Evolutionary conservation across 2,329 filamentous ascomycete species (phyloP).

Genomic region (Fusarium sp.): DNA sequence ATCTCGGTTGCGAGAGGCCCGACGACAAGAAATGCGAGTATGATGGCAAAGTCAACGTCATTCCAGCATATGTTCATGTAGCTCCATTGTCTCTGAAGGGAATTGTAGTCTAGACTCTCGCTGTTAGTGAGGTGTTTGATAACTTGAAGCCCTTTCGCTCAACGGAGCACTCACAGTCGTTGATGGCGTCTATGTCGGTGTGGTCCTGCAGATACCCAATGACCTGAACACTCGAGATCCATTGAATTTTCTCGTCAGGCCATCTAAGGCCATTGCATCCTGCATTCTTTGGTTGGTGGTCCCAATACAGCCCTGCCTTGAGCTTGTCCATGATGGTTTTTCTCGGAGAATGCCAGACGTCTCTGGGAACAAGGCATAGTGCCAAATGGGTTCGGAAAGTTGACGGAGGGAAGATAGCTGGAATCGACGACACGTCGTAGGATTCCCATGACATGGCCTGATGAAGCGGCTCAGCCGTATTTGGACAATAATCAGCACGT

Average conservation of each 20-base stretch:
- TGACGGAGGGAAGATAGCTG: background rate
- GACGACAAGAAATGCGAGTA: background rate
- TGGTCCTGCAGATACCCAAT: constrained; percentile 16
- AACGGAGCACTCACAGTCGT: no score
- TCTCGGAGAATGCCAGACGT: constrained; percentile 9
- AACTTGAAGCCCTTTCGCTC: no score
- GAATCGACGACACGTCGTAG: background rate
- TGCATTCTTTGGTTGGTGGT: background rate
- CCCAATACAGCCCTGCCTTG: constrained; percentile 20
- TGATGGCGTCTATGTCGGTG: constrained; percentile 1
- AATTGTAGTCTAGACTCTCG: constrained; percentile 17
- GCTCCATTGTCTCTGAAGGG: constrained; percentile 8
- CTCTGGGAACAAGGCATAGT: constrained; percentile 22
- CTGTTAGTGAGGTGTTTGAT: no score
- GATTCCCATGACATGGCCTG: constrained; percentile 18
- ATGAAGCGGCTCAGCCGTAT: background rate
- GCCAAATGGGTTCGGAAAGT: constrained; percentile 16
- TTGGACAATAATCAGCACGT: background rate
- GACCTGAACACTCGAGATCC: constrained; percentile 14
- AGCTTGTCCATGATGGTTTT: constrained; percentile 24
- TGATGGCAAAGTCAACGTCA: constrained; percentile 25
- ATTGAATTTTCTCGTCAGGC: constrained; percentile 4
- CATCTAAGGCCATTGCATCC: background rate
- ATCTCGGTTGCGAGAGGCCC: background rate
- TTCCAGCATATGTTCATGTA: constrained; percentile 29